Evolutionary conservation across 208 protist species (phyloP).

Genomic region (Lotmaria passim): DNA sequence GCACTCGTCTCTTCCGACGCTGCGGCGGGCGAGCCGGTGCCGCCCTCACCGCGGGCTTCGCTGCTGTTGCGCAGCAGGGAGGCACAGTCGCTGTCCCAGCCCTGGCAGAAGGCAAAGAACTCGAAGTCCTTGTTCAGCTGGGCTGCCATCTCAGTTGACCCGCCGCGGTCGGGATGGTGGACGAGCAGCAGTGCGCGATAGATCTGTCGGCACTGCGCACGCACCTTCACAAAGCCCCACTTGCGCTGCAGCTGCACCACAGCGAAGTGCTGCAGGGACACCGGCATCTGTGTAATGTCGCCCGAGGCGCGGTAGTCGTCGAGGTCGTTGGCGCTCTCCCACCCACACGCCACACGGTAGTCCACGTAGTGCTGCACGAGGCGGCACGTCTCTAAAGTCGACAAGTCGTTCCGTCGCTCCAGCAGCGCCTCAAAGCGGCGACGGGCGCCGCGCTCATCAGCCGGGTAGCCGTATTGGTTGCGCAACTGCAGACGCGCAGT

Average conservation of each 20-base stretch:
- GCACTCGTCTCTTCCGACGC: not conserved
- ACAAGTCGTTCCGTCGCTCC: slow-evolving; percentile 63
- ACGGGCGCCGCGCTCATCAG: slow-evolving; percentile 52
- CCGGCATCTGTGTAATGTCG: slow-evolving; percentile 64
- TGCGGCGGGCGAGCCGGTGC: no score
- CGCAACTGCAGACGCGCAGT: slow-evolving; percentile 63
- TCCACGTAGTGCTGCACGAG: slow-evolving; percentile 81
- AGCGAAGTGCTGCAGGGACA: slow-evolving; percentile 83
- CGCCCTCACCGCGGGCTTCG: not conserved
- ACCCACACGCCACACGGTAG: slow-evolving; percentile 77
- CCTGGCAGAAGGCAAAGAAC: slow-evolving; percentile 73
- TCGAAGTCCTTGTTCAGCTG: slow-evolving; percentile 81
- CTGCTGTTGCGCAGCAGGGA: slow-evolving; percentile 31
- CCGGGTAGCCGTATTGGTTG: slow-evolving; percentile 66
- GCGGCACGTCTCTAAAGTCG: slow-evolving; percentile 60
- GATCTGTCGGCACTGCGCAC: slow-evolving; percentile 60
- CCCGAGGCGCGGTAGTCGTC: slow-evolving; percentile 69
- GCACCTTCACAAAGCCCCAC: slow-evolving; percentile 77
- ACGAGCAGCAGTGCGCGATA: slow-evolving; percentile 66
- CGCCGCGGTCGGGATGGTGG: slow-evolving; percentile 79
- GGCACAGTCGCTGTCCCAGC: slow-evolving; percentile 62
- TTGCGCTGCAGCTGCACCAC: slow-evolving; percentile 77
- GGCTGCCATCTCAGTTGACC: slow-evolving; percentile 54
- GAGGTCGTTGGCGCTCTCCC: slow-evolving; percentile 70
- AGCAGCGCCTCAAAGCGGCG: slow-evolving; percentile 68